Conservation (phyloP, 192 early-diverging fungal genomes). For the Phycomyces blakesleeanus region DNA sequence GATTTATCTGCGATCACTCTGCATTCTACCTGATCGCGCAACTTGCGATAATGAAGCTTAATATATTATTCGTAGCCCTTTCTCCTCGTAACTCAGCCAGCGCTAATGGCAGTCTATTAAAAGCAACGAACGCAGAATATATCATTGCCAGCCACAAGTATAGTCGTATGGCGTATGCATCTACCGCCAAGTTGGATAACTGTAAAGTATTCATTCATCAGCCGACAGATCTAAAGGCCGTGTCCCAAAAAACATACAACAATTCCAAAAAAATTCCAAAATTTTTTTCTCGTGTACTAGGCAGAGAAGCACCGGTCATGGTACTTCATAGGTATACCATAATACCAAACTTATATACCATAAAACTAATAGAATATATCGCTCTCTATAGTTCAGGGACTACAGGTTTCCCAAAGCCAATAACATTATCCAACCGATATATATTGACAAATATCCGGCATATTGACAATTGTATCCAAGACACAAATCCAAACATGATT, state of each 20-base stretch:
- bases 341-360: too few relatives aligned
- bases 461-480: neutral
- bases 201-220: neutral
- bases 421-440: neutral
- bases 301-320: neutral
- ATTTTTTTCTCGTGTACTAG: neutral
- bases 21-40: neutral
- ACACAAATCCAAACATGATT: neutral
- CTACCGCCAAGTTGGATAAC: neutral
- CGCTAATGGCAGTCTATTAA: constrained; percentile 2
- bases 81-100: constrained; percentile 3
- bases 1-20: constrained; percentile 2
- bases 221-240: neutral
- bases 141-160: neutral
- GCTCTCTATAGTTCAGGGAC: constrained; percentile 9
- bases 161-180: neutral
- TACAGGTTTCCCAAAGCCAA: constrained; percentile 2
- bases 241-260: neutral
- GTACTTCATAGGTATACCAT: constrained; percentile 15
- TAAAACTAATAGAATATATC: too few relatives aligned
- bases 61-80: neutral
- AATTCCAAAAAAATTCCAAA: neutral
- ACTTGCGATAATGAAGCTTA: neutral
- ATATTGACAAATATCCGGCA: neutral
- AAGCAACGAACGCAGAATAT: neutral